Evolutionary conservation across 177 flowering plant genomes (phyloP), one percentile per base, ranked within the genome.

Genomic region (Telopea speciosissima): DNA sequence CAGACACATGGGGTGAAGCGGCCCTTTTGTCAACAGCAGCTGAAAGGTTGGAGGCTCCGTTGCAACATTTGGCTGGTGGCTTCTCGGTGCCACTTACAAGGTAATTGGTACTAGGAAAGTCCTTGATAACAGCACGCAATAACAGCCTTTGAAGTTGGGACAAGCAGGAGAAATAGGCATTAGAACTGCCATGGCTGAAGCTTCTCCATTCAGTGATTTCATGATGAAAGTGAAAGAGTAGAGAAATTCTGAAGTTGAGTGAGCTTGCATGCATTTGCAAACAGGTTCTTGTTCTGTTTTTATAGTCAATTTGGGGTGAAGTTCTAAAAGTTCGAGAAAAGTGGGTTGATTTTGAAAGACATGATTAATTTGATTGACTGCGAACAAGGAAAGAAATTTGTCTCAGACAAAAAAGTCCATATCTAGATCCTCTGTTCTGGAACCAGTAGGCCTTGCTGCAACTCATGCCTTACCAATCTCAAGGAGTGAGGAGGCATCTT

Each of bases 91-190:
- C 92, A 16, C 42, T 87, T 60, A 14, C 58, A 5, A 90, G 84
- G 73, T 88, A 88, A 61, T 63, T 79, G 62, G 86, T 42, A 68
- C 90, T 88, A 0, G 95, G 90, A 72, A 90, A 70, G 80, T 77
- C 79, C 61, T 78, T 80, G 2, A 82, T 24, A 33, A 90, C 92
- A 56, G 76, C 82, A 24, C 83, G n/a, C n/a, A n/a, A n/a, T 85
- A 79, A 92, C 86, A 45, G 80, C 83, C 59, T 83, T 79, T 54
- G 83, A 70, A 63, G 75, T 40, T n/a, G 83, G 78, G 22, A 78
- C 76, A 21, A 77, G 60, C 28, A 80, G 28, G 19, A 85, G 65
- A 28, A 76, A 21, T 68, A 2, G 67, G 21, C 52, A 76, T 1
- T 31, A 31, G 33, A 31, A 5, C 66, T 49, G 72, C 72, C 42